phyloP scores from a whole-genome alignment of 2,329 filamentous ascomycete species.

The Sarocladiaceae sp. region DNA sequence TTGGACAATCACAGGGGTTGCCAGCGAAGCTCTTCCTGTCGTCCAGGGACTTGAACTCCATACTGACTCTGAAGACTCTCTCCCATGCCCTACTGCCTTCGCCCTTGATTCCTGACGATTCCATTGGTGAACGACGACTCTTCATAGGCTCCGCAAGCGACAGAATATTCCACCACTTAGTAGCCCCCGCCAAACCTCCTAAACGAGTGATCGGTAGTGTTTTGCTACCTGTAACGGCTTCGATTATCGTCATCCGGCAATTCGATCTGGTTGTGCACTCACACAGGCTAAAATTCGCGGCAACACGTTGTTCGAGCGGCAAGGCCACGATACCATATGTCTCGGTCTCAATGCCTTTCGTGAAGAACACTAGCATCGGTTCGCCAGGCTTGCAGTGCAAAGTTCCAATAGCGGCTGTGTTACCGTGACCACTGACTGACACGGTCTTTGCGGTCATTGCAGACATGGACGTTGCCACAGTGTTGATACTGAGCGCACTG shows the following conservation, averaged over 20 bases:
- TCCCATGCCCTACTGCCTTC: conserved; percentile 12
- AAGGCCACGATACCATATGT: conserved; percentile 24
- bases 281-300: conserved; percentile 29
- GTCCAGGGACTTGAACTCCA: conserved; percentile 14
- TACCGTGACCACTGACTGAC: conserved; percentile 20
- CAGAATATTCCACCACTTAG: background rate
- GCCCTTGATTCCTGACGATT: background rate
- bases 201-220: conserved; percentile 14
- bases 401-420: conserved; percentile 22
- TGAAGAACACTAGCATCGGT: conserved; percentile 31
- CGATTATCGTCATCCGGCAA: background rate
- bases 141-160: conserved; percentile 1
- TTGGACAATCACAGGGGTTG: conserved; percentile 16
- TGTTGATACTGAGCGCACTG: background rate
- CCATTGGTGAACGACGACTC: background rate
- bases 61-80: conserved; percentile 16
- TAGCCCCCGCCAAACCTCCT: background rate
- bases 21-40: conserved; percentile 17
- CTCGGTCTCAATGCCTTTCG: conserved; percentile 17
- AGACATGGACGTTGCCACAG: conserved; percentile 11
- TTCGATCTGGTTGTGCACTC: conserved; percentile 20
- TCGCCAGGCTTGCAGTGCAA: conserved; percentile 26
- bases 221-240: conserved; percentile 2
- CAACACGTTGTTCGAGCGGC: conserved; percentile 26
- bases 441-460: conserved; percentile 19